Evolutionary conservation across 1,284 basidiomycete genomes (phyloP).

Genomic region (Hortiboletus rubellus): DNA sequence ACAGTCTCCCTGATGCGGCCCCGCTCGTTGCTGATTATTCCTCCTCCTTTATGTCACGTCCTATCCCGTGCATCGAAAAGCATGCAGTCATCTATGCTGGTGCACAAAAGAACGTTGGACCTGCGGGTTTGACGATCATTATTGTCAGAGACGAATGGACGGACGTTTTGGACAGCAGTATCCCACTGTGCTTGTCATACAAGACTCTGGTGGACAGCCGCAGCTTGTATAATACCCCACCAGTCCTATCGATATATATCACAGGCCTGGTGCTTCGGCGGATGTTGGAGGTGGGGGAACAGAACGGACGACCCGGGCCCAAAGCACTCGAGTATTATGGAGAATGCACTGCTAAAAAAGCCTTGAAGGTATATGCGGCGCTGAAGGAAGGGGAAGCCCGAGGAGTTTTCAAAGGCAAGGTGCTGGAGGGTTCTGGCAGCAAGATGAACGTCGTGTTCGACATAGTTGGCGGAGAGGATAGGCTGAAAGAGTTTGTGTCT

Average conservation of each 20-base stretch:
- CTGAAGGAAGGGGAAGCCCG: conserved; percentile 70
- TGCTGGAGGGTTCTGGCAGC: conserved; percentile 72
- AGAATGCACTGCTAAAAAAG: conserved; percentile 69
- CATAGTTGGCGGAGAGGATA: conserved; percentile 65
- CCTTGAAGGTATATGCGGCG: conserved; percentile 70
- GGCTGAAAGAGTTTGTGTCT: conserved; percentile 71
- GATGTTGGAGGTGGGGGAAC: conserved; percentile 45
- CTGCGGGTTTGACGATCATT: conserved; percentile 89
- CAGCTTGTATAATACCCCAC: conserved; percentile 95
- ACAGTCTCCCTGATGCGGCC: conserved; percentile 60
- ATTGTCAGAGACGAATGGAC: conserved; percentile 93
- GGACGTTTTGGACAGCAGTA: conserved; percentile 62
- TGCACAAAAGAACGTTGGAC: conserved; percentile 99
- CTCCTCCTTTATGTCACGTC: conserved; percentile 96
- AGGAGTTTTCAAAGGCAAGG: conserved; percentile 69
- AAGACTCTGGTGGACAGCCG: conserved; percentile 75
- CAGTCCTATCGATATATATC: conserved; percentile 92
- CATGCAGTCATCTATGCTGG: conserved; percentile 97
- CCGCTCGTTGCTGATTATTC: conserved; percentile 96
- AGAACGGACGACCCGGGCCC: conserved; percentile 30
- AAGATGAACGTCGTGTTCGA: conserved; percentile 95
- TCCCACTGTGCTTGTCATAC: conserved; percentile 84
- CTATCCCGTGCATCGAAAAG: conserved; percentile 83
- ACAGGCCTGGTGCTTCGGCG: conserved; percentile 83
- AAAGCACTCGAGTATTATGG: conserved; percentile 78